Percentiles rank a stretch among this genome's conserved stretches.
phyloP scores from a whole-genome alignment of 2,329 filamentous ascomycete genomes.

The Trichocomaceae sp. region DNA sequence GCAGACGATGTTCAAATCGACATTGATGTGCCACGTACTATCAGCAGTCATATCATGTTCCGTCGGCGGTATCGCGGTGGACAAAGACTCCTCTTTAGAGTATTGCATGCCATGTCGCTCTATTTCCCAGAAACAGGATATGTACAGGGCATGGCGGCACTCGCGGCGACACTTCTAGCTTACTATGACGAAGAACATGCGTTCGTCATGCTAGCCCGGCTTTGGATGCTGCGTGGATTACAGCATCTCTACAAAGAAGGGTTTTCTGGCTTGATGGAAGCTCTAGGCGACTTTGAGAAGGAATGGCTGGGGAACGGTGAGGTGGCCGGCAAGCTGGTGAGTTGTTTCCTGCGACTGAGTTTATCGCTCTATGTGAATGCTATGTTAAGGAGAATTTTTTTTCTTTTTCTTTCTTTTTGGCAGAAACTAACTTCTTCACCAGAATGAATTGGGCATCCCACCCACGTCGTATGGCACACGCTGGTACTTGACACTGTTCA shows the following conservation, averaged over 20 bases:
- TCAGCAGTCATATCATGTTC: slow-evolving; percentile 97
- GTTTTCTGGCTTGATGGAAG: slow-evolving; percentile 80
- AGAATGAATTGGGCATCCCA: slow-evolving; percentile 72
- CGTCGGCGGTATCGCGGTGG: slow-evolving; percentile 83
- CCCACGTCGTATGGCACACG: slow-evolving; percentile 90
- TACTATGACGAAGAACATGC: slow-evolving; percentile 94
- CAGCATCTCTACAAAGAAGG: slow-evolving; percentile 76
- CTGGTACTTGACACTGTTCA: slow-evolving; percentile 97
- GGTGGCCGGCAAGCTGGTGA: slow-evolving; percentile 72
- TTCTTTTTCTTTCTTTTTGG: neutral
- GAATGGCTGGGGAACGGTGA: slow-evolving; percentile 74
- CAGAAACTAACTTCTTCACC: slow-evolving; percentile 7
- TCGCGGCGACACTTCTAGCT: slow-evolving; percentile 86
- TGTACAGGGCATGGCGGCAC: slow-evolving; percentile 93
- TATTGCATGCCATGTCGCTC: slow-evolving; percentile 83
- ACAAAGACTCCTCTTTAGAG: slow-evolving; percentile 83
- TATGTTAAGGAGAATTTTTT: neutral
- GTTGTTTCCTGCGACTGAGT: slow-evolving; percentile 26
- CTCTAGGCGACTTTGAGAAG: slow-evolving; percentile 75
- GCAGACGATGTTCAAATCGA: slow-evolving; percentile 96
- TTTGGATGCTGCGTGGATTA: slow-evolving; percentile 85
- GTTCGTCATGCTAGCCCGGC: slow-evolving; percentile 92
- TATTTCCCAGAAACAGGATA: slow-evolving; percentile 91
- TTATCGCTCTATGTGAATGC: slow-evolving; percentile 1
- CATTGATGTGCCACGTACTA: slow-evolving; percentile 89